Conservation (phyloP, 139 green algal species). For the Picochlorum sp. region DNA sequence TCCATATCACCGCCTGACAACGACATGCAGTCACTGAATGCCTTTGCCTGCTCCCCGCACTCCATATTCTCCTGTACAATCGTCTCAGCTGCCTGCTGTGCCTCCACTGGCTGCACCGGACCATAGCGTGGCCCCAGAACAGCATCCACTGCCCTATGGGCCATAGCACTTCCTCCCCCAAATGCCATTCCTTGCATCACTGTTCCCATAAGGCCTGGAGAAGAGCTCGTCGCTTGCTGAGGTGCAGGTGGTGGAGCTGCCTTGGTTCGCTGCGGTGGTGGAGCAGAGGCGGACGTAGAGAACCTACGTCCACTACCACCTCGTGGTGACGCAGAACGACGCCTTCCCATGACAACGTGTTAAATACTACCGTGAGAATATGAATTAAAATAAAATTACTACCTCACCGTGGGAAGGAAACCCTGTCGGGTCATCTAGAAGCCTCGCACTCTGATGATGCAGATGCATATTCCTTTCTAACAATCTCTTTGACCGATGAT, state of each 20-base stretch:
- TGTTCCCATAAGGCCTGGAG: constrained; percentile 59
- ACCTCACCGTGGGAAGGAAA: no score
- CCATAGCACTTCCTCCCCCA: constrained; percentile 71
- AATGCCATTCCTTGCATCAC: constrained; percentile 67
- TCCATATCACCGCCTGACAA: constrained; percentile 55
- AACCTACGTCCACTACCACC: neutral
- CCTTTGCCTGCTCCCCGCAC: constrained; percentile 48
- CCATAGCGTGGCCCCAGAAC: constrained; percentile 49
- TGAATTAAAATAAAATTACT: neutral
- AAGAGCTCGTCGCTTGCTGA: neutral
- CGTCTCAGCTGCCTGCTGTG: constrained; percentile 21
- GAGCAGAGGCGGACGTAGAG: neutral
- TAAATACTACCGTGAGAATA: no score
- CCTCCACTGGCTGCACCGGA: constrained; percentile 28
- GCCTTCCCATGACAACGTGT: no score
- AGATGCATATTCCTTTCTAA: no score
- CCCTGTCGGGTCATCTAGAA: neutral
- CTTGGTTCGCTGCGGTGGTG: neutral
- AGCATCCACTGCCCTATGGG: constrained; percentile 75
- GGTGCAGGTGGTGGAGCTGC: constrained; percentile 9
- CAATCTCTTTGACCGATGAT: no score
- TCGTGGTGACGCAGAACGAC: no score
- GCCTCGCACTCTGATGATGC: no score
- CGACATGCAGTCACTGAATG: constrained; percentile 82
- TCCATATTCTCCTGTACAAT: constrained; percentile 5